phyloP scores from a whole-genome alignment of 1,139 yeast genomes.

The Blastobotrys arbuscula region DNA sequence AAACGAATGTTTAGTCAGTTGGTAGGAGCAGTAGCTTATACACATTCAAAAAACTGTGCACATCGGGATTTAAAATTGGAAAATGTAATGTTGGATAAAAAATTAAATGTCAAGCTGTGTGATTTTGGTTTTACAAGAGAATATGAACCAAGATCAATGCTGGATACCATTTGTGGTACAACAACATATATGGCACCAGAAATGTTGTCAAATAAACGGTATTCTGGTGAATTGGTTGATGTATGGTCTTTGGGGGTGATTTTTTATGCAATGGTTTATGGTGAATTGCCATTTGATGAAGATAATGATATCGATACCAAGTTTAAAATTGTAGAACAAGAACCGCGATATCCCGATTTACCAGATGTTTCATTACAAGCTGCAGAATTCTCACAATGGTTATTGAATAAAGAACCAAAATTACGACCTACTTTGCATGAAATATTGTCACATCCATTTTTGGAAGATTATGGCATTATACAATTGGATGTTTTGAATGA shows the following conservation, averaged over 20 bases:
- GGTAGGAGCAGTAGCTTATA: constrained; percentile 74
- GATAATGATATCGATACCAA: constrained; percentile 61
- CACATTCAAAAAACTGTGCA: constrained; percentile 75
- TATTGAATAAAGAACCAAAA: constrained; percentile 64
- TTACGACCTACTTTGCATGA: constrained; percentile 58
- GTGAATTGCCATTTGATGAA: constrained; percentile 90
- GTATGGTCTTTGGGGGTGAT: constrained; percentile 93
- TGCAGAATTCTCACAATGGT: constrained; percentile 43
- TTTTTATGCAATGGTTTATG: constrained; percentile 81
- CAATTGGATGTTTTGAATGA: constrained; percentile 39
- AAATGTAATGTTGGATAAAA: constrained; percentile 70
- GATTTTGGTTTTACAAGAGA: constrained; percentile 96
- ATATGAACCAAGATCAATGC: constrained; percentile 48
- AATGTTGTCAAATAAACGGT: constrained; percentile 57
- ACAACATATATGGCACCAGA: constrained; percentile 98
- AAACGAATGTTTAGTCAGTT: constrained; percentile 68
- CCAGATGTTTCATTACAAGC: constrained; percentile 44
- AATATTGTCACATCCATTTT: constrained; percentile 56
- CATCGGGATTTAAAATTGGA: constrained; percentile 90
- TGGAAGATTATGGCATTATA: constrained; percentile 45
- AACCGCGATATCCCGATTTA: constrained; percentile 47
- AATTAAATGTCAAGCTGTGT: constrained; percentile 64
- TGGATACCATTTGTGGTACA: constrained; percentile 90
- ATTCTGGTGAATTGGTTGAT: constrained; percentile 78
- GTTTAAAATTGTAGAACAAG: constrained; percentile 54